Conservation (phyloP, 2,329 filamentous ascomycete species). For the Blastomyces gilchristii region DNA sequence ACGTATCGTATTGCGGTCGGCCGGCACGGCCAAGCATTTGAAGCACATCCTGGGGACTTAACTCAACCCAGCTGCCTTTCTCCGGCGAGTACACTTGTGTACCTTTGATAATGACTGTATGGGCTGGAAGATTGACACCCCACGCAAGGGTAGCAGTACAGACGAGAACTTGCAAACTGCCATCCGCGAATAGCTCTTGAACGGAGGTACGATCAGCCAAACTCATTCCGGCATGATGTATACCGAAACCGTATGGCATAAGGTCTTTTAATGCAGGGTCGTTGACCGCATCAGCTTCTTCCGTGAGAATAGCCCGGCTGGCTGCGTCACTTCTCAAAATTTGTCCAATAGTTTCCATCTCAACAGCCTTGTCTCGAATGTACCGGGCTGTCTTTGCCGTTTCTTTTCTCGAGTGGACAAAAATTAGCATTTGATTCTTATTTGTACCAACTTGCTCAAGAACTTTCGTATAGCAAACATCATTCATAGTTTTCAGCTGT, state of each 20-base stretch:
- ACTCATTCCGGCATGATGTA: constrained; percentile 96
- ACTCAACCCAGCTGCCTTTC: constrained; percentile 95
- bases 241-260: constrained; percentile 91
- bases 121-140: constrained; percentile 96
- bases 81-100: constrained; percentile 97
- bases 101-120: constrained; percentile 98
- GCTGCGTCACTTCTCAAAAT: constrained; percentile 89
- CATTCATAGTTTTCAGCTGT: constrained; percentile 98
- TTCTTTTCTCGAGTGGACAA: constrained; percentile 96
- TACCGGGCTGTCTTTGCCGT: constrained; percentile 96
- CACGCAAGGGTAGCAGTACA: constrained; percentile 97
- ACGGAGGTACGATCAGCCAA: constrained; percentile 90
- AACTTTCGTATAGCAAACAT: constrained; percentile 95
- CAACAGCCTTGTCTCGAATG: constrained; percentile 92
- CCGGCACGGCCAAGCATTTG: constrained; percentile 98
- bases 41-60: constrained; percentile 92
- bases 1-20: constrained; percentile 92
- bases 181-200: constrained; percentile 85
- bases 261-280: constrained; percentile 89
- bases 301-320: constrained; percentile 74
- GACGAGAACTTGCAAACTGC: constrained; percentile 86
- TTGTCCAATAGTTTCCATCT: constrained; percentile 92
- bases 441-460: constrained; percentile 90
- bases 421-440: constrained; percentile 96
- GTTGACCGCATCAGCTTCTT: constrained; percentile 70